Evolutionary conservation across 768 basidiomycete species (phyloP).

Genomic region (Pleurotus tuber-regium): DNA sequence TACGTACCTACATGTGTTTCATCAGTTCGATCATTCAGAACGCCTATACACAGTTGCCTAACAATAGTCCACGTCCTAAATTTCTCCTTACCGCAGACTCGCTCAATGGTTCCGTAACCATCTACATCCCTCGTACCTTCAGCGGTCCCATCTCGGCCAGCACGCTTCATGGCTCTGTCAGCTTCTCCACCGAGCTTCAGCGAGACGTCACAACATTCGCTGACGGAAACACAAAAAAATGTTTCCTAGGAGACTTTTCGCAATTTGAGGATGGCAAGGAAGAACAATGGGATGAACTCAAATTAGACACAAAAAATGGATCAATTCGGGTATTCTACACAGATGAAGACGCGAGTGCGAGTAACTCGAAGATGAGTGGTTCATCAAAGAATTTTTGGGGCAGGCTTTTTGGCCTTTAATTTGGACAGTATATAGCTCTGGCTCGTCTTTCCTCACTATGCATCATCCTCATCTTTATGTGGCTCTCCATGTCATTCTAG

Average conservation of each 20-base stretch:
- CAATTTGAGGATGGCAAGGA: conserved; percentile 21
- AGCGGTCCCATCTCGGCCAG: conserved; percentile 33
- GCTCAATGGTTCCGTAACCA: conserved; percentile 29
- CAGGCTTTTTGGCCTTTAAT: background rate
- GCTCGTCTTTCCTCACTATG: too few species aligned
- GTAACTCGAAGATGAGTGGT: background rate
- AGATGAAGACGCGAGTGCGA: conserved; percentile 21
- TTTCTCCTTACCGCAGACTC: conserved; percentile 24
- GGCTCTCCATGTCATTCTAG: too few species aligned
- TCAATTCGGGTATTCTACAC: conserved; percentile 34
- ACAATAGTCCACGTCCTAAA: background rate
- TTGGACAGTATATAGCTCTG: too few species aligned
- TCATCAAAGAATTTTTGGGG: background rate
- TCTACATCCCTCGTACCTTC: conserved; percentile 40
- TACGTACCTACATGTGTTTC: conserved; percentile 18
- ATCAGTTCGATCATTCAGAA: background rate
- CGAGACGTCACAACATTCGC: conserved; percentile 28
- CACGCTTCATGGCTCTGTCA: conserved; percentile 26
- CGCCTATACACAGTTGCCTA: too few species aligned
- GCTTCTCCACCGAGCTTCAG: conserved; percentile 27
- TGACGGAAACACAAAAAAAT: conserved; percentile 31
- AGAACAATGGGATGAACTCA: conserved; percentile 39
- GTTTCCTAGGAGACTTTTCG: conserved; percentile 41
- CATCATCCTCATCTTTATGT: too few species aligned
- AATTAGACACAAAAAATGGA: conserved; percentile 33